These are phyloP conservation scores for Podospora comata DNA, from an alignment of 495 filamentous ascomycete genomes.

Conservation along the genomic window DNA sequence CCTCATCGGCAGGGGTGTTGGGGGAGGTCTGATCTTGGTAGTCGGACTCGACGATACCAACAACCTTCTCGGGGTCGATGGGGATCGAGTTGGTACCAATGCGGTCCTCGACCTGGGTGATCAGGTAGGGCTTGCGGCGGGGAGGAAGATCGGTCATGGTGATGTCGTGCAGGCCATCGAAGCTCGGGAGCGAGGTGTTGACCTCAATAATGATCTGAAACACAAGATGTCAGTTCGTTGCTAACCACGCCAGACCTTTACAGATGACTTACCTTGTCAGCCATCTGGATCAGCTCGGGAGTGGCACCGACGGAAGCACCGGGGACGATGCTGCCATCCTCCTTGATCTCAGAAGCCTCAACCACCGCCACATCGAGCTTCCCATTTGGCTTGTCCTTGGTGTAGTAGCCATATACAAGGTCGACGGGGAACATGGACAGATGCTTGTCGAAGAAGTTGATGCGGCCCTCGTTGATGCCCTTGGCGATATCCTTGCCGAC, in stretches of 20 bases:
- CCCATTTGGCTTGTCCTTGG: conserved; percentile 67
- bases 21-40: conserved; percentile 78
- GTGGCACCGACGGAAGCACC: conserved; percentile 84
- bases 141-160: conserved; percentile 82
- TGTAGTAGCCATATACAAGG: conserved; percentile 79
- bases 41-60: conserved; percentile 80
- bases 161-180: conserved; percentile 90
- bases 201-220: conserved; percentile 78
- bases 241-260: not conserved
- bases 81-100: conserved; percentile 83
- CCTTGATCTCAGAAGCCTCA: conserved; percentile 87
- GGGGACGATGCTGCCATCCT: conserved; percentile 85
- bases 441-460: conserved; percentile 93
- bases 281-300: conserved; percentile 84
- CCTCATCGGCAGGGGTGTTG: conserved; percentile 73
- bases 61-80: conserved; percentile 83
- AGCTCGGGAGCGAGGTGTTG: conserved; percentile 80
- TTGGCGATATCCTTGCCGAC: conserved; percentile 89
- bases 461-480: conserved; percentile 84
- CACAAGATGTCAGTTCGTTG: conserved; percentile 4
- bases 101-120: conserved; percentile 74
- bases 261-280: conserved; percentile 56
- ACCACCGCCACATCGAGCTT: conserved; percentile 81
- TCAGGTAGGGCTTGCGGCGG: conserved; percentile 76
- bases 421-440: conserved; percentile 90